Conservation (phyloP, 2,329 filamentous ascomycete genomes). For the Xylariaceae sp. region DNA sequence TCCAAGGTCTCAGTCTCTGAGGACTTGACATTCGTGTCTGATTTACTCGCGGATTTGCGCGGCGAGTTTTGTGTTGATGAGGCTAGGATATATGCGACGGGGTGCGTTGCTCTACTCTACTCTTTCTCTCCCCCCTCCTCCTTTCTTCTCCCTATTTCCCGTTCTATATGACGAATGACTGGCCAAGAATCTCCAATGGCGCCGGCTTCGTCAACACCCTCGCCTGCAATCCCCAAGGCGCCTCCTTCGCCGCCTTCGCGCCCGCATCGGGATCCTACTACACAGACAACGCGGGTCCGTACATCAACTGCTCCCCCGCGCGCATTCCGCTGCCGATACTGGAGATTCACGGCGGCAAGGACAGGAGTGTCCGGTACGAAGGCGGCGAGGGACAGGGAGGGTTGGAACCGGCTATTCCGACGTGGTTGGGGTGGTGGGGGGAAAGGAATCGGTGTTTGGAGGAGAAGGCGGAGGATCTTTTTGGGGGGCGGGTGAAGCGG, state of each 20-base stretch:
- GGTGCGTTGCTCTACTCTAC: conserved; percentile 21
- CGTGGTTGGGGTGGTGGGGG: conserved; percentile 40
- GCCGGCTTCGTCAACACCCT: conserved; percentile 44
- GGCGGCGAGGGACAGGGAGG: conserved; percentile 42
- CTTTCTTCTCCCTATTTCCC: background rate
- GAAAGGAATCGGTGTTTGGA: conserved; percentile 37
- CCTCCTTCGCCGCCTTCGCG: conserved; percentile 42
- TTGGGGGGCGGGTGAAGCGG: conserved; percentile 40
- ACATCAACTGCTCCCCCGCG: conserved; percentile 35
- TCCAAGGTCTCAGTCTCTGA: conserved; percentile 37
- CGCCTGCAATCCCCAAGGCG: conserved; percentile 40
- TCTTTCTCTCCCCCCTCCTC: background rate
- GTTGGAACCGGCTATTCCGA: conserved; percentile 35
- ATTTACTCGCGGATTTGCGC: conserved; percentile 39
- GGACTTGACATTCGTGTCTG: conserved; percentile 42
- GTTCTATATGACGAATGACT: background rate
- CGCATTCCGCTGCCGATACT: conserved; percentile 38
- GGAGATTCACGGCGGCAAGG: conserved; percentile 42
- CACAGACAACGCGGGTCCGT: conserved; percentile 34
- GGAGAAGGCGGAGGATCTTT: conserved; percentile 31
- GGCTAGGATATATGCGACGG: conserved; percentile 41
- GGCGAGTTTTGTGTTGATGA: conserved; percentile 40
- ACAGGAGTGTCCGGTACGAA: conserved; percentile 39
- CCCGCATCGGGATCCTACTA: conserved; percentile 44
- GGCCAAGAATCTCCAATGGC: conserved; percentile 39